A percentile compares a stretch with the other conserved stretches of the same genome.
These are phyloP conservation scores for Candida caryicola DNA, from an alignment of 805 yeast genomes.

Conservation along the genomic window DNA sequence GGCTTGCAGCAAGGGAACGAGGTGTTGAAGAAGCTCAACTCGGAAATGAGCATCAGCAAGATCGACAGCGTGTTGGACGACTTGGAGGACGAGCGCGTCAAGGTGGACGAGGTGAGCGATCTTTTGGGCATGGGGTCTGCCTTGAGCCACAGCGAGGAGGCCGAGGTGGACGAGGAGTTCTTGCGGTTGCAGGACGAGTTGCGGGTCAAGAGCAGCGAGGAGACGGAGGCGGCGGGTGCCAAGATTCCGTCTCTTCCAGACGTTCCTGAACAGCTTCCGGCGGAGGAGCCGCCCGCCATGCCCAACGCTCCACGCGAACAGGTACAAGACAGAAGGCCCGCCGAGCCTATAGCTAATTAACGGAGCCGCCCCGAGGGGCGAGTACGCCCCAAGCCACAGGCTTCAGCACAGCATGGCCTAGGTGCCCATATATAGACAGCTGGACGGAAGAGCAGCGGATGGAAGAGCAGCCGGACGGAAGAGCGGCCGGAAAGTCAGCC, in stretches of 20 bases:
- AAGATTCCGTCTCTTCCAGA: slow-evolving; percentile 13
- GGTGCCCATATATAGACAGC: too few species aligned
- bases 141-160: slow-evolving; percentile 48
- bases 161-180: slow-evolving; percentile 66
- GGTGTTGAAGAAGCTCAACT: slow-evolving; percentile 71
- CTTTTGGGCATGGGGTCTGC: slow-evolving; percentile 42
- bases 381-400: too few species aligned
- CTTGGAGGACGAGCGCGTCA: slow-evolving; percentile 72
- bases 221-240: slow-evolving; percentile 5
- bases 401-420: too few species aligned
- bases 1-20: slow-evolving; percentile 81
- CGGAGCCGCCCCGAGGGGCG: too few species aligned
- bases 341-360: slow-evolving; percentile 2
- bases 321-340: slow-evolving; percentile 6
- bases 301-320: slow-evolving; percentile 3
- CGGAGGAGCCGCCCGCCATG: slow-evolving; percentile 23
- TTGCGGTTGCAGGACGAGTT: slow-evolving; percentile 48
- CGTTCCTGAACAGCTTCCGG: slow-evolving; percentile 21
- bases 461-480: too few species aligned
- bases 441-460: too few species aligned
- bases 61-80: slow-evolving; percentile 86
- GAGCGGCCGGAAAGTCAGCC: too few species aligned
- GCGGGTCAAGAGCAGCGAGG: slow-evolving; percentile 13
- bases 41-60: slow-evolving; percentile 71
- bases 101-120: slow-evolving; percentile 71